These are phyloP conservation scores for Fusarium pseudonygamai DNA, from an alignment of 2,329 filamentous ascomycete species.

Conservation along the genomic window DNA sequence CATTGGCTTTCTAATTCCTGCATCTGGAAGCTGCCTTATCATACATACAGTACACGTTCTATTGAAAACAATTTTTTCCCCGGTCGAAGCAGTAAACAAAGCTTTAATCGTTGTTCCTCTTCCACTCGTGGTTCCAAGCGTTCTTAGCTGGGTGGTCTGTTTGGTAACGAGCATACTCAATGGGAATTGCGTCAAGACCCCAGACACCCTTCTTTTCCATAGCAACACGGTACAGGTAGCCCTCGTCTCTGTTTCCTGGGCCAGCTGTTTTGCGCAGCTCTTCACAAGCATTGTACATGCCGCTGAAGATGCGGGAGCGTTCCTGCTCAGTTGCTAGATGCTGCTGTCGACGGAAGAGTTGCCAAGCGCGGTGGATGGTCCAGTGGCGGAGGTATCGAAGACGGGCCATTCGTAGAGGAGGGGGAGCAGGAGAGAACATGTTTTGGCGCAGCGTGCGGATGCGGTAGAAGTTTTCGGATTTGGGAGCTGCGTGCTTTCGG, in stretches of 20 bases:
- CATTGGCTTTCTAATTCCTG: background rate
- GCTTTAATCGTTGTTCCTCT: constrained; percentile 57
- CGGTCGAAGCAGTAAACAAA: constrained; percentile 1
- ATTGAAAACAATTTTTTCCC: background rate
- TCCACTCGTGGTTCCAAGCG: constrained; percentile 97
- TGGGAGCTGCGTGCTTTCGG: constrained; percentile 43
- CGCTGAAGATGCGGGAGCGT: constrained; percentile 81
- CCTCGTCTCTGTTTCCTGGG: constrained; percentile 66
- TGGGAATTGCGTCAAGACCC: constrained; percentile 76
- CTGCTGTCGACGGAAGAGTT: constrained; percentile 77
- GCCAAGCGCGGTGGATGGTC: constrained; percentile 98
- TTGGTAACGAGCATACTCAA: constrained; percentile 89
- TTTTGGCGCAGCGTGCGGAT: constrained; percentile 57
- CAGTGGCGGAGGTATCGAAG: constrained; percentile 92
- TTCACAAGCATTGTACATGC: constrained; percentile 88
- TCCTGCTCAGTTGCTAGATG: constrained; percentile 72
- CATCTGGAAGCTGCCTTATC: constrained; percentile 25
- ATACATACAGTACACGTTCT: constrained; percentile 39
- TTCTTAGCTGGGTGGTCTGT: constrained; percentile 81
- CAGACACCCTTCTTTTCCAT: constrained; percentile 93
- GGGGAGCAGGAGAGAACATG: constrained; percentile 62
- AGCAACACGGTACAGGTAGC: constrained; percentile 83
- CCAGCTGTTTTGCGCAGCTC: constrained; percentile 73
- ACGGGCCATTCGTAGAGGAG: constrained; percentile 87
- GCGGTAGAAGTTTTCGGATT: constrained; percentile 54